Base-by-base conservation (phyloP, 2,329 filamentous ascomycete genomes). In the Fusarium phyllophilum region DNA sequence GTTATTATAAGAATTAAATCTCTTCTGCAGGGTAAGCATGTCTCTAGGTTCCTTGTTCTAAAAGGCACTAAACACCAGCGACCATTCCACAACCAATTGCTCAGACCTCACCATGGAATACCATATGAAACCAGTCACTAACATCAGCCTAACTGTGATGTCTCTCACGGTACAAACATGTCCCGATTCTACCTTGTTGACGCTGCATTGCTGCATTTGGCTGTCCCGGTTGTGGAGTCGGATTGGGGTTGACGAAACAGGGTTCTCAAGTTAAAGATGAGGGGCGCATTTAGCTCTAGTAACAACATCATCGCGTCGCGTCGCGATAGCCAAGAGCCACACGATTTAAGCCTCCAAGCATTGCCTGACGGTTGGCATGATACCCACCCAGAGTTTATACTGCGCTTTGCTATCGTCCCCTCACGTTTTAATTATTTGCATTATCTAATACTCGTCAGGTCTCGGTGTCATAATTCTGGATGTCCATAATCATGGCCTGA, bases 401-500 rank as follows among this genome's bases (percentile, higher is more conserved):
- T 9, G 42, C 42, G n/a, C 11, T 45, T 26, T 26, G 42, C 7
- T 20, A 26, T 18, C 17, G 8, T 13, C 42, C 18, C 11, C 11
- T 12, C 15, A 18, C 3, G 42, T 7, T 3, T 9, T 12, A 24
- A 10, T 29, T 7, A 29, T 29, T 26, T 26, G 26, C 26, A 26
- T 26, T 26, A 26, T 26, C 26, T 26, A 26, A 26, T 26, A 26
- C 26, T 26, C 11, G 24, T 58, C 31, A 18, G 24, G 22, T 10
- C 18, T 55, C 49, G 2, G 8, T 4, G 12, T 63, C 57, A 2
- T 34, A 57, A 14, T 65, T 72, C 18, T 77, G 74, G 15, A 77
- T 74, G 2, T 74, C 72, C 58, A 69, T 75, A 5, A 77, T 77
- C 70, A 77, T 77, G 3, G 68, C 66, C 7, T 77, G 51, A 1